Percentiles rank a stretch among this genome's conserved stretches.
These are phyloP conservation scores for Odontarrhena argentea DNA, from an alignment of 345 rosid species.

Conservation along the genomic window DNA sequence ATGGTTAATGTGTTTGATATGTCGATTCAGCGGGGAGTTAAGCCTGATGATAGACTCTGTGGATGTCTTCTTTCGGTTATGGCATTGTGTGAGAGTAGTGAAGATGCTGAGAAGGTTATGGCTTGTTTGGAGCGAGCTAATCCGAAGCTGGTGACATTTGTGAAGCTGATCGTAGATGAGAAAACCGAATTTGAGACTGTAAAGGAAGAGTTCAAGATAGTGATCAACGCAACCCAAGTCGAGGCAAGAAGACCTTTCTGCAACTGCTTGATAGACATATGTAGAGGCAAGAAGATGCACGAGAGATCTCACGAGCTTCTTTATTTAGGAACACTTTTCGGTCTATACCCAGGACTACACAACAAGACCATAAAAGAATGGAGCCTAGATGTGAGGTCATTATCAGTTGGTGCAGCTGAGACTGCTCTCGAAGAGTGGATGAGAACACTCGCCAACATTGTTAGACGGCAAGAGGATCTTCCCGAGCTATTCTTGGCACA, in stretches of 20 bases:
- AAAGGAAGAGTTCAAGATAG: slow-evolving; percentile 62
- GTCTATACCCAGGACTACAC: slow-evolving; percentile 79
- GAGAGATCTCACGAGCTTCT: slow-evolving; percentile 86
- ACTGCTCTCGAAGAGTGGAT: slow-evolving; percentile 95
- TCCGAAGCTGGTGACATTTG: slow-evolving; percentile 58
- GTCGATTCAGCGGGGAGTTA: slow-evolving; percentile 57
- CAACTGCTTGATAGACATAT: slow-evolving; percentile 87
- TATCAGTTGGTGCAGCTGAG: slow-evolving; percentile 84
- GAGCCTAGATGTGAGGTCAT: slow-evolving; percentile 82
- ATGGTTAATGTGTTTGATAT: slow-evolving; percentile 60
- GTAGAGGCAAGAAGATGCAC: slow-evolving; percentile 53
- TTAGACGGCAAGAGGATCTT: slow-evolving; percentile 64
- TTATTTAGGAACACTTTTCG: slow-evolving; percentile 75
- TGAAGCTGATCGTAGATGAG: slow-evolving; percentile 56
- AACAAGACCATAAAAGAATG: slow-evolving; percentile 68
- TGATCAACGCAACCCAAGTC: slow-evolving; percentile 55
- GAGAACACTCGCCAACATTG: slow-evolving; percentile 61
- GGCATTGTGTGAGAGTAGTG: slow-evolving; percentile 60
- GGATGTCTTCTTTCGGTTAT: slow-evolving; percentile 84
- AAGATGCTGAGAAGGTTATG: slow-evolving; percentile 62
- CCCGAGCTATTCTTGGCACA: slow-evolving; percentile 75
- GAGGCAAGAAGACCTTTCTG: slow-evolving; percentile 89
- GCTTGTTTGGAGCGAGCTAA: slow-evolving; percentile 68
- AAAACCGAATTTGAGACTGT: slow-evolving; percentile 49
- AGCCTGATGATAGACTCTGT: slow-evolving; percentile 81